A percentile compares a stretch with the other conserved stretches of the same genome.
Conservation (phyloP, 2,329 filamentous ascomycete genomes). For the Aspergillus ruber region DNA sequence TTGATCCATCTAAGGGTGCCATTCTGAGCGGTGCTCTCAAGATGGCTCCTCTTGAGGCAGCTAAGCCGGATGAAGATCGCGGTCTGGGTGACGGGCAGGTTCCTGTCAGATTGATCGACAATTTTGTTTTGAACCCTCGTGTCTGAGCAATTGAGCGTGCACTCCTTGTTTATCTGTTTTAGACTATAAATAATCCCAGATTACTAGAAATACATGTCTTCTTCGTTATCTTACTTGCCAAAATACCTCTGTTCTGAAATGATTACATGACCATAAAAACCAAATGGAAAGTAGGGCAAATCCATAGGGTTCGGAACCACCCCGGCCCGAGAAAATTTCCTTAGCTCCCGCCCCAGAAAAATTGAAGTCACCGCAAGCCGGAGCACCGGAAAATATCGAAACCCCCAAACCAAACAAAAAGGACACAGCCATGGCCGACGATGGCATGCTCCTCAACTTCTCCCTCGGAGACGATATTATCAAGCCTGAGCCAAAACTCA, state of each 20-base stretch:
- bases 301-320: constrained; percentile 20
- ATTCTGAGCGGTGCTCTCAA: constrained; percentile 86
- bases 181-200: neutral
- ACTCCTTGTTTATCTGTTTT: neutral
- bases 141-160: constrained; percentile 4
- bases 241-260: too few species aligned
- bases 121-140: constrained; percentile 61
- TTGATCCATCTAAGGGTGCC: constrained; percentile 66
- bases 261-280: neutral
- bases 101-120: constrained; percentile 84
- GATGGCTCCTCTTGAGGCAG: constrained; percentile 73
- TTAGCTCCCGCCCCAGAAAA: constrained; percentile 9
- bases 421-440: constrained; percentile 66
- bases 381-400: neutral
- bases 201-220: too few species aligned
- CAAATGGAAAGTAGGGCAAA: constrained; percentile 28
- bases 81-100: constrained; percentile 67
- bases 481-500: constrained; percentile 59
- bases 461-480: constrained; percentile 64
- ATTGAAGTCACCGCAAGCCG: neutral
- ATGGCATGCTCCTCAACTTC: constrained; percentile 93
- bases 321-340: constrained; percentile 30
- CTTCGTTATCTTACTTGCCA: too few species aligned
- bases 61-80: constrained; percentile 62
- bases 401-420: neutral